Evolutionary conservation across 169 alveolate species (phyloP).

Genomic region (Amoebophrya sp.): DNA sequence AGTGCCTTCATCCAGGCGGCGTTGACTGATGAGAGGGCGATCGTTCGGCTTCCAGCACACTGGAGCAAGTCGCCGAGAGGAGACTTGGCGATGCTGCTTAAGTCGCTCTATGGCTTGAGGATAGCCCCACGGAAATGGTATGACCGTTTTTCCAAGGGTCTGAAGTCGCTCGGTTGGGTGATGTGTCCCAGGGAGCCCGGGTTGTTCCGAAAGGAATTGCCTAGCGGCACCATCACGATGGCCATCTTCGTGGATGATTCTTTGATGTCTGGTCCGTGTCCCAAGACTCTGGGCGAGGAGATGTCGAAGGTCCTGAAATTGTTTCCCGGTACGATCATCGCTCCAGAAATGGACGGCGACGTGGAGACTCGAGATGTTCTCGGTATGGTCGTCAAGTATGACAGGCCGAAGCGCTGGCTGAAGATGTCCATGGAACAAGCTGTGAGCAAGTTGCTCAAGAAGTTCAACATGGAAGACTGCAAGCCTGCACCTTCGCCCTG

Average conservation of each 20-base stretch:
- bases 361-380: not conserved
- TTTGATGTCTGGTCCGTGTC: not conserved
- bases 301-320: not conserved
- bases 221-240: not conserved
- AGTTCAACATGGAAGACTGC: not conserved
- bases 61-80: not conserved
- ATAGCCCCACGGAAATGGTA: not conserved
- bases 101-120: not conserved
- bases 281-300: not conserved
- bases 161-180: not conserved
- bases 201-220: not conserved
- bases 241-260: not conserved
- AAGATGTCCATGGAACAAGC: not conserved
- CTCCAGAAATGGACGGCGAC: not conserved
- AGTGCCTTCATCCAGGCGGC: not conserved
- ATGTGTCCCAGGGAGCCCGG: not conserved
- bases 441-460: not conserved
- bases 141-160: not conserved
- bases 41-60: not conserved
- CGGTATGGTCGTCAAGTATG: not conserved
- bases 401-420: not conserved
- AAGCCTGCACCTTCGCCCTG: not conserved
- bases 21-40: not conserved
- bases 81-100: not conserved
- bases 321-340: not conserved